Base-by-base conservation (phyloP, 1,284 basidiomycete genomes). In the Cystobasidium pallidum region DNA sequence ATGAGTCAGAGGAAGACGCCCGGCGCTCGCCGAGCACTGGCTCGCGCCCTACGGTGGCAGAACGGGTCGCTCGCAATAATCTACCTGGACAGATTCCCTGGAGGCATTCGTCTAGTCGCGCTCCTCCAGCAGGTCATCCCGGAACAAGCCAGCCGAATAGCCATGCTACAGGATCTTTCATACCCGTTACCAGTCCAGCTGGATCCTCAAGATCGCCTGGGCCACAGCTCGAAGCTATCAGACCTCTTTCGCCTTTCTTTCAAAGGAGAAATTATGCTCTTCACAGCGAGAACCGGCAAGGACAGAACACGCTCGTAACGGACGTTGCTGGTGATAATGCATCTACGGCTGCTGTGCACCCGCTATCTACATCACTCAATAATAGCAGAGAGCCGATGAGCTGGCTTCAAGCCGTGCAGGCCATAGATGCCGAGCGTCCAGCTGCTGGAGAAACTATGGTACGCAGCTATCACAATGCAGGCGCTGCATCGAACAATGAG, bases 191-290 rank as follows among this genome's bases (percentile, higher is more conserved):
- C n/a, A 17, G n/a, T n/a, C 45, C 45, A 10, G 45, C 47, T 7
- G 13, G 21, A 1, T 10, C 45, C 6, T 6, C 3, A 26, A 39
- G 45, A 51, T 34, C 32, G 7, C 11, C 28, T 45, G 21, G 62
- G 13, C 62, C 62, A 19, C 62, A 52, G 28, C 30, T 65, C 7
- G 62, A 49, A n/a, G 43, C 45, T 32, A 65, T 65, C 47, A 36
- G 62, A 28, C 62, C 62, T 39, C 39, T 65, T 24, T 65, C 62
- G 26, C 62, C 62, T 8, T 28, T 65, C 30, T 51, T 65, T 15
- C 28, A 49, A 36, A 1, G 6, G 8, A 17, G 8, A 19, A 19
- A 13, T 26, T 13, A 21, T 11, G 39, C 58, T 28, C 39, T 30
- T 24, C 6, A 21, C 34, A 28, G 39, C 2, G 58, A 26, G 39